phyloP scores from a whole-genome alignment of 176 grass and related monocot species.

The Chloris gayana region DNA sequence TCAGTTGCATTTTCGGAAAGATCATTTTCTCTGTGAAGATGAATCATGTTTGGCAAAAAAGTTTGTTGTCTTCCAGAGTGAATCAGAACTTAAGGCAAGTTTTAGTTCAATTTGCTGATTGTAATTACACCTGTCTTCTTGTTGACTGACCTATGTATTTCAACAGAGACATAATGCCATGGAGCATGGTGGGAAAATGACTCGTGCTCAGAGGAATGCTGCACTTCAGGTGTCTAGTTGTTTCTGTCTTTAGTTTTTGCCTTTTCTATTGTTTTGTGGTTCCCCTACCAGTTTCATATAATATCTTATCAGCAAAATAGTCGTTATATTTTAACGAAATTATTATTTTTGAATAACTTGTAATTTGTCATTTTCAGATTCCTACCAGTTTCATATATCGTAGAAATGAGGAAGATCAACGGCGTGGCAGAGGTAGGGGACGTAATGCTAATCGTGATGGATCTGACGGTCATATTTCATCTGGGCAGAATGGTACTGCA shows the following conservation, averaged over 20 bases:
- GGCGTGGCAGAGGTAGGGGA: slow-evolving; percentile 76
- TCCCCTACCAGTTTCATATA: not conserved
- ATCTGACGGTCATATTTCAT: slow-evolving; percentile 41
- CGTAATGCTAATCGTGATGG: slow-evolving; percentile 51
- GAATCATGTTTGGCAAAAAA: slow-evolving; percentile 84
- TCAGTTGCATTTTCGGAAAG: slow-evolving; percentile 87
- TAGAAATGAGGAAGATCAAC: slow-evolving; percentile 76
- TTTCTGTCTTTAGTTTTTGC: not conserved
- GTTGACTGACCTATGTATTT: slow-evolving; percentile 29
- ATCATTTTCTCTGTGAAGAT: slow-evolving; percentile 92
- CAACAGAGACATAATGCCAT: slow-evolving; percentile 92
- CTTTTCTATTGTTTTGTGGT: not conserved
- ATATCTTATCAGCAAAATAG: not conserved
- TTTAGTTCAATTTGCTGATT: not conserved
- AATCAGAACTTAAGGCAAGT: slow-evolving; percentile 76
- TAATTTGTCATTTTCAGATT: slow-evolving; percentile 67
- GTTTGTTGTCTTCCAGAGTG: slow-evolving; percentile 86
- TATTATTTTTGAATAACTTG: slow-evolving; percentile 22
- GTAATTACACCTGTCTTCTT: not conserved
- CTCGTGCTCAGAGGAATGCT: slow-evolving; percentile 90
- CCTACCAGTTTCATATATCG: slow-evolving; percentile 96
- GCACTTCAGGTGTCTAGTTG: slow-evolving; percentile 70
- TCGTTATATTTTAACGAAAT: not conserved
- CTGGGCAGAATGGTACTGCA: slow-evolving; percentile 50
- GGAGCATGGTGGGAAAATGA: slow-evolving; percentile 85